Conservation (phyloP, 1,139 yeast genomes). For the Kodamaea suecica region DNA sequence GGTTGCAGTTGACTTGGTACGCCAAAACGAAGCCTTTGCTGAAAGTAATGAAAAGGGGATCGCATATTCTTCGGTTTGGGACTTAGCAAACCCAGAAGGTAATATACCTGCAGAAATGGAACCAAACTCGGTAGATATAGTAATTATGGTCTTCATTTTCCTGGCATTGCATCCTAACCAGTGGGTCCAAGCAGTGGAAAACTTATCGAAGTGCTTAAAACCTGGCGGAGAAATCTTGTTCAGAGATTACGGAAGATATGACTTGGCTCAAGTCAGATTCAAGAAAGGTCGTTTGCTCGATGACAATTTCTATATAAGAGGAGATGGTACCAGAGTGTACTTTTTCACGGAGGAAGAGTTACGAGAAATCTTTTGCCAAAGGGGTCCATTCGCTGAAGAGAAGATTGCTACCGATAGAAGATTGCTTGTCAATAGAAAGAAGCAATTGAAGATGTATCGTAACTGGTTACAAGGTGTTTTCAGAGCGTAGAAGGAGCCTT, state of each 20-base stretch:
- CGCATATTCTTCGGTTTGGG: constrained; percentile 94
- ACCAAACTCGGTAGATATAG: constrained; percentile 80
- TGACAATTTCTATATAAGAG: constrained; percentile 92
- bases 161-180: constrained; percentile 90
- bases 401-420: constrained; percentile 90
- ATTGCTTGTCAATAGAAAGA: constrained; percentile 85
- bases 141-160: constrained; percentile 91
- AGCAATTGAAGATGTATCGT: constrained; percentile 90
- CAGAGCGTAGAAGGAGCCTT: constrained; percentile 30
- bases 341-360: constrained; percentile 94
- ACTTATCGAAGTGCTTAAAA: constrained; percentile 68
- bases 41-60: constrained; percentile 42
- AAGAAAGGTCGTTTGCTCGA: constrained; percentile 83
- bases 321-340: constrained; percentile 97
- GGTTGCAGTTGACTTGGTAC: constrained; percentile 85
- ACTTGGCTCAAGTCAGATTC: constrained; percentile 91
- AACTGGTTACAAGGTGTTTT: constrained; percentile 96
- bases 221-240: constrained; percentile 91
- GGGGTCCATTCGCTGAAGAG: constrained; percentile 58
- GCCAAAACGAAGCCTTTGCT: constrained; percentile 57
- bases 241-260: constrained; percentile 95
- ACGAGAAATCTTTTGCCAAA: constrained; percentile 63
- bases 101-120: constrained; percentile 79
- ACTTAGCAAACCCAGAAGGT: constrained; percentile 75
- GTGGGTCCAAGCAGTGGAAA: constrained; percentile 78